Evolutionary conservation across 768 basidiomycete genomes (phyloP).

Genomic region (Calvatia gigantea): DNA sequence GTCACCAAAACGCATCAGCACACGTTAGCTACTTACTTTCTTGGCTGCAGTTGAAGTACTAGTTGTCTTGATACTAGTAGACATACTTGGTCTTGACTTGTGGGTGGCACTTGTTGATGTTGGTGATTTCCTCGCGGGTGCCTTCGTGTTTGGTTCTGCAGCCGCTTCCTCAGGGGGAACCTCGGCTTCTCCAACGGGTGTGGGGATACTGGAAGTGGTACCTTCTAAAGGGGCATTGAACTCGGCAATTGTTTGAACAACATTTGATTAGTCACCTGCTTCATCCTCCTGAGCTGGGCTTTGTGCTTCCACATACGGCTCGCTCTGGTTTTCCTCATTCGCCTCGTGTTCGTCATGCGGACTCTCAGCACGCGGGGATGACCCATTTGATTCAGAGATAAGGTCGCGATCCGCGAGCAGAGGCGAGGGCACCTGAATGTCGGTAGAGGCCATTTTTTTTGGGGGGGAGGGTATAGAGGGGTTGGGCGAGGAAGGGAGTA

Average conservation of each 20-base stretch:
- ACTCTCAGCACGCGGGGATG: neutral
- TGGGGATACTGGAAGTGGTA: neutral
- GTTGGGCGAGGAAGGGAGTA: neutral
- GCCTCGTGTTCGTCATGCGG: constrained; percentile 12
- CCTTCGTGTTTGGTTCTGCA: constrained; percentile 20
- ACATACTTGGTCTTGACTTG: constrained; percentile 41
- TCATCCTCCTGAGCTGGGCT: constrained; percentile 8
- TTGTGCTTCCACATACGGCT: constrained; percentile 10
- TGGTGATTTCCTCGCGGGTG: constrained; percentile 28
- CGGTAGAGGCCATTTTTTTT: constrained; percentile 1
- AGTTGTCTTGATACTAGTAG: constrained; percentile 4
- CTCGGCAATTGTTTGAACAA: neutral
- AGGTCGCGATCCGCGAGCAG: neutral
- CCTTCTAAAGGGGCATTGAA: neutral
- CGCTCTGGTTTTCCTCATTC: neutral
- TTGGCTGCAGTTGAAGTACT: constrained; percentile 57
- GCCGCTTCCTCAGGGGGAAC: constrained; percentile 17
- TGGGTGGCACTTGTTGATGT: constrained; percentile 38
- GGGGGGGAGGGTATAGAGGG: neutral
- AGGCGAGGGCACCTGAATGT: neutral
- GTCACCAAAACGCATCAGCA: constrained; percentile 10
- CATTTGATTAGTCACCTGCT: constrained; percentile 10
- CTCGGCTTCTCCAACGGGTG: constrained; percentile 8
- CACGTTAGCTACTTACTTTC: constrained; percentile 44
- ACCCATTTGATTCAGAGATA: neutral